Percentiles rank a stretch among this genome's conserved stretches.
phyloP scores from a whole-genome alignment of 2,329 filamentous ascomycete species.

The Diaporthe vexans region DNA sequence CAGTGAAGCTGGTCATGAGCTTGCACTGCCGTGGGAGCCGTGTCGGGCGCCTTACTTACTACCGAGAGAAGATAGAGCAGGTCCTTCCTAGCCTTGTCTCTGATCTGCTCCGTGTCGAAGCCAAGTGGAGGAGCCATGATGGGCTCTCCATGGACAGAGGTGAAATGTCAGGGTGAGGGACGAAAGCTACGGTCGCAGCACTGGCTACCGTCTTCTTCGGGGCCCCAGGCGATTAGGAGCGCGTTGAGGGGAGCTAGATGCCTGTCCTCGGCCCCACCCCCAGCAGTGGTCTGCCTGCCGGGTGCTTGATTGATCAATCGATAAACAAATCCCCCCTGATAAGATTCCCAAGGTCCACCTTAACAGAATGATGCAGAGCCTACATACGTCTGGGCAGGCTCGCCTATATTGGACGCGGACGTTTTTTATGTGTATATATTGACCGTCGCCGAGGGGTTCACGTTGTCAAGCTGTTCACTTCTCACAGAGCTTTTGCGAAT shows the following conservation, averaged over 20 bases:
- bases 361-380: neutral
- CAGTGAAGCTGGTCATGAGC: slow-evolving; percentile 42
- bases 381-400: neutral
- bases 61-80: slow-evolving; percentile 92
- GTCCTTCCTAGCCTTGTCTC: slow-evolving; percentile 87
- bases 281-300: slow-evolving; percentile 20
- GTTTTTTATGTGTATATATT: neutral
- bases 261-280: slow-evolving; percentile 17
- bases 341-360: neutral
- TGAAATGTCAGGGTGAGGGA: slow-evolving; percentile 23
- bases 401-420: neutral
- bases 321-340: slow-evolving; percentile 24
- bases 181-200: neutral
- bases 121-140: slow-evolving; percentile 78
- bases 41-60: slow-evolving; percentile 73
- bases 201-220: neutral
- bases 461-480: neutral
- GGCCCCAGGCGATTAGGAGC: neutral
- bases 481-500: neutral
- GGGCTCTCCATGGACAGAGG: slow-evolving; percentile 62
- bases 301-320: neutral
- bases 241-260: slow-evolving; percentile 25
- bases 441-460: too few species aligned
- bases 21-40: slow-evolving; percentile 33
- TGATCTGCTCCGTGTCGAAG: slow-evolving; percentile 83